Conservation (phyloP, 2,329 filamentous ascomycete genomes). For the Aspergillus sp. region DNA sequence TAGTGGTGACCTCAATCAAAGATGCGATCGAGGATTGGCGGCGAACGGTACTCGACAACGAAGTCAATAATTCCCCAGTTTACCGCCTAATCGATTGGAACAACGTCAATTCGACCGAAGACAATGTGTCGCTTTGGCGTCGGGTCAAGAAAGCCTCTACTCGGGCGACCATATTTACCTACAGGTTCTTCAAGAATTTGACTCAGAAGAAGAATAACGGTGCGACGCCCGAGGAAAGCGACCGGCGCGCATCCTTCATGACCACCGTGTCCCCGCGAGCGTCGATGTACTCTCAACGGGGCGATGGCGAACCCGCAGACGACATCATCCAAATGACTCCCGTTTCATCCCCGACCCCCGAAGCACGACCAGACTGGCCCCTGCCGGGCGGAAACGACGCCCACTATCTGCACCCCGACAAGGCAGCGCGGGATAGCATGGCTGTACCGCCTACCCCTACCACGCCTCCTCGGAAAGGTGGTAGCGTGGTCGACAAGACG, state of each 20-base stretch:
- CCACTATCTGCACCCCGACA: conserved; percentile 31
- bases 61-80: conserved; percentile 93
- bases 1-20: conserved; percentile 84
- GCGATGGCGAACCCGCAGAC: conserved; percentile 40
- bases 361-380: conserved; percentile 47
- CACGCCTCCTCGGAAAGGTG: conserved; percentile 48
- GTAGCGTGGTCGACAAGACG: conserved; percentile 72
- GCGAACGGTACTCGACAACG: conserved; percentile 84
- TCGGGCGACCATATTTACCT: conserved; percentile 58
- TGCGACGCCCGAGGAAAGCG: conserved; percentile 40
- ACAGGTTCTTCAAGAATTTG: conserved; percentile 50
- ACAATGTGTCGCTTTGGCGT: conserved; percentile 83
- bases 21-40: conserved; percentile 95
- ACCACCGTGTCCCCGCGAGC: conserved; percentile 57
- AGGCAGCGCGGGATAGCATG: conserved; percentile 28
- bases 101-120: conserved; percentile 90
- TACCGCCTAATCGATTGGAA: conserved; percentile 85
- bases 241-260: conserved; percentile 65
- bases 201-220: conserved; percentile 48
- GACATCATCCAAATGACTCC: conserved; percentile 94
- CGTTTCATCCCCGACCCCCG: conserved; percentile 75
- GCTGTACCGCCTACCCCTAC: conserved; percentile 25
- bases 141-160: conserved; percentile 86
- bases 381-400: conserved; percentile 29
- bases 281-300: conserved; percentile 56